Conservation (phyloP, 148 eudicot species). For the Silene conica region DNA sequence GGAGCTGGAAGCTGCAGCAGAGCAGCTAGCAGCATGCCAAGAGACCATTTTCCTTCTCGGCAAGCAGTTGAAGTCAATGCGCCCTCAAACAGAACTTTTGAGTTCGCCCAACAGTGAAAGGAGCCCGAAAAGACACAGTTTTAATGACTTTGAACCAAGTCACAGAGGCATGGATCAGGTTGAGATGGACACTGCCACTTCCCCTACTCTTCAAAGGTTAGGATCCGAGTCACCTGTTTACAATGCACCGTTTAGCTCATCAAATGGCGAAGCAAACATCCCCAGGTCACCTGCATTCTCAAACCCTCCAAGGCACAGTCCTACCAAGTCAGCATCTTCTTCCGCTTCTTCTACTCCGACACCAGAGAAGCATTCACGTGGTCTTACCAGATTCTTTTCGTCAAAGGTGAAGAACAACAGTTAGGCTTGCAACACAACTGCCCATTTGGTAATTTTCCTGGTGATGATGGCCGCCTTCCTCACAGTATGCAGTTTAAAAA, state of each 20-base stretch:
- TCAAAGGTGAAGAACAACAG: constrained; percentile 40
- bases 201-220: constrained; percentile 37
- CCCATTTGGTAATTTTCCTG: too few species aligned
- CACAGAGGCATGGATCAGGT: constrained; percentile 41
- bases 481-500: background rate
- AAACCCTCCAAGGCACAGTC: constrained; percentile 50
- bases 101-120: constrained; percentile 43
- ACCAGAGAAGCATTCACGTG: constrained; percentile 77
- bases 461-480: background rate
- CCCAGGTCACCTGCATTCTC: constrained; percentile 50
- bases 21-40: constrained; percentile 86
- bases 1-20: constrained; percentile 81
- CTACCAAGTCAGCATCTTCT: constrained; percentile 66
- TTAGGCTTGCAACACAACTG: background rate
- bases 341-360: constrained; percentile 41
- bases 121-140: background rate
- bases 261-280: constrained; percentile 45
- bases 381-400: constrained; percentile 83
- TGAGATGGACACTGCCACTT: constrained; percentile 30
- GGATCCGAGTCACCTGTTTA: constrained; percentile 56
- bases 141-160: constrained; percentile 50
- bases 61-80: constrained; percentile 57
- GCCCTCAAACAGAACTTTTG: background rate
- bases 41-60: constrained; percentile 83
- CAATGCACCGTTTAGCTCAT: constrained; percentile 46